Evolutionary conservation across 2,329 filamentous ascomycete species (phyloP).

Genomic region (Penicillium sp.): DNA sequence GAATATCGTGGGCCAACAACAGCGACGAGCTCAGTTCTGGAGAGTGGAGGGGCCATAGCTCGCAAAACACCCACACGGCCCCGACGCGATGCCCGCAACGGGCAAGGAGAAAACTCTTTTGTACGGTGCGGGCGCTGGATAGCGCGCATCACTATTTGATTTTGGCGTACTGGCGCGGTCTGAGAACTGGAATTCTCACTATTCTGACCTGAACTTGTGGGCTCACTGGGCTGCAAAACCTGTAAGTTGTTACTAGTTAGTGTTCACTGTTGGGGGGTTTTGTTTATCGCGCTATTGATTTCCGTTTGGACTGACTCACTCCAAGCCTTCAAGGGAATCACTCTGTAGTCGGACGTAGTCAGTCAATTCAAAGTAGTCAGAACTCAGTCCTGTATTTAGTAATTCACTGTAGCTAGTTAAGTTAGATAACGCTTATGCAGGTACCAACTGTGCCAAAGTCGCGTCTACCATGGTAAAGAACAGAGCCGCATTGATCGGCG

Average conservation of each 20-base stretch:
- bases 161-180: background rate
- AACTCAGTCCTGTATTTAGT: background rate
- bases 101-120: conserved; percentile 11
- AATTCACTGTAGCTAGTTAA: background rate
- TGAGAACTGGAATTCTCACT: conserved; percentile 11
- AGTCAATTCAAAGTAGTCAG: background rate
- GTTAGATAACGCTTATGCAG: background rate
- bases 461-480: background rate
- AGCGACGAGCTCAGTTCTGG: background rate
- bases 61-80: background rate
- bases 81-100: conserved; percentile 8
- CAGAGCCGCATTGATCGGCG: conserved; percentile 4
- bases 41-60: background rate
- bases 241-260: no score
- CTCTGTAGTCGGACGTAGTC: background rate
- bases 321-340: background rate
- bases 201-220: background rate
- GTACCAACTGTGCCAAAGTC: background rate
- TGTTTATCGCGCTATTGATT: background rate
- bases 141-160: conserved; percentile 20
- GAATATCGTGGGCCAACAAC: background rate
- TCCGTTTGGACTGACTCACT: background rate
- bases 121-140: conserved; percentile 4
- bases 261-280: background rate
- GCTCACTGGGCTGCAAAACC: background rate